These are phyloP conservation scores for Eucalyptus albens DNA, from an alignment of 345 rosid genomes.

Conservation along the genomic window DNA sequence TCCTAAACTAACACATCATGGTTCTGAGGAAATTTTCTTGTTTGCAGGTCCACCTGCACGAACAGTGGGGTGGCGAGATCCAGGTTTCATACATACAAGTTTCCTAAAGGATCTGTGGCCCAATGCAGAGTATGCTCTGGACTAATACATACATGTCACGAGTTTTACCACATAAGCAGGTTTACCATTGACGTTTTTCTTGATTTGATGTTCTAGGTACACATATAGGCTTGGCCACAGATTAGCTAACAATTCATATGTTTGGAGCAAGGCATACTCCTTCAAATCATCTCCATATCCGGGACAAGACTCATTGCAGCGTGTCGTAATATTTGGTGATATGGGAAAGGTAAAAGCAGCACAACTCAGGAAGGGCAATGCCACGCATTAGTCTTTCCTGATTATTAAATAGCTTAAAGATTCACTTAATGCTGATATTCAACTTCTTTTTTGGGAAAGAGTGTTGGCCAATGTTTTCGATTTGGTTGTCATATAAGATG, in stretches of 20 bases:
- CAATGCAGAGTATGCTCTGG: slow-evolving; percentile 8
- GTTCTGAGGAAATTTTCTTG: background rate
- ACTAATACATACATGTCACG: background rate
- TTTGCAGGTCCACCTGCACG: slow-evolving; percentile 33
- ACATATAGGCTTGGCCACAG: slow-evolving; percentile 24
- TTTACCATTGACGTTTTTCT: background rate
- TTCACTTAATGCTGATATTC: background rate
- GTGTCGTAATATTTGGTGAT: slow-evolving; percentile 74
- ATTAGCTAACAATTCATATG: background rate
- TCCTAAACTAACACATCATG: background rate
- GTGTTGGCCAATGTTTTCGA: background rate
- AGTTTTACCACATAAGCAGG: background rate
- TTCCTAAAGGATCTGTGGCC: slow-evolving; percentile 36
- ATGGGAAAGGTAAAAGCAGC: slow-evolving; percentile 19
- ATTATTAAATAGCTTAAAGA: background rate
- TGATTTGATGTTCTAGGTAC: slow-evolving; percentile 1
- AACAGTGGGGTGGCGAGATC: slow-evolving; percentile 37
- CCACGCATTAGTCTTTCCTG: background rate
- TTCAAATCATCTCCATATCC: slow-evolving; percentile 76
- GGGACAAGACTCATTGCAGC: slow-evolving; percentile 82
- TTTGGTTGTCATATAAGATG: background rate
- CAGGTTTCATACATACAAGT: slow-evolving; percentile 32
- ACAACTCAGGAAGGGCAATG: background rate
- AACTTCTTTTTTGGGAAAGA: background rate
- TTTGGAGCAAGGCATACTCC: slow-evolving; percentile 26